Evolutionary conservation across 2,329 filamentous ascomycete genomes (phyloP), one percentile per base, ranked within the genome.

Genomic region (Monilinia polystroma): DNA sequence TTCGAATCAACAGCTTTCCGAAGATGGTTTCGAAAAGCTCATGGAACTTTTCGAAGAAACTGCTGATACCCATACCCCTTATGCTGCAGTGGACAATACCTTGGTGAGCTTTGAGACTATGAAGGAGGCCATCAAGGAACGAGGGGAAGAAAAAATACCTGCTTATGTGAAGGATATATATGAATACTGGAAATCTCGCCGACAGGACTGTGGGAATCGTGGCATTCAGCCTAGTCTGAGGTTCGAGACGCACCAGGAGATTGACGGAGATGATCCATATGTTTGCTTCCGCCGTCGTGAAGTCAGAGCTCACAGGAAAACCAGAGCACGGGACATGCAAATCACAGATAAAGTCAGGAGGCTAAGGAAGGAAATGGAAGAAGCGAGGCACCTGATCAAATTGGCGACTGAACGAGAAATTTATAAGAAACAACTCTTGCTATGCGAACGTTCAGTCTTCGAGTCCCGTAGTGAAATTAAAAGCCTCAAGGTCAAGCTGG

Each of bases 201-300:
- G 92, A 63, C 81, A 87, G 73, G 82, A 82, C 41, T 84, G 83
- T 67, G 86, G 85, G 71, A 95, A 94, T 76, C 88, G 85, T 73
- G 81, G 89, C 7, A 81, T 98, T 69, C 90, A 93, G 75, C 87
- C 92, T 10, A 84, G 82, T 29, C 86, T 98, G 77, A 97, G 97
- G 81, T 95, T 97, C 72, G 95, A 99, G 81, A 96, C 89, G 57
- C 92, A 95, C 70, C 90, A 92, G 76, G 94, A 98, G 71, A 96
- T 90, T 69, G 95, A 99, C 78, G 95, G 99, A 77, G 87, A 91
- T 74, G 95, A 99, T 79, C 95, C 95, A 59, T 99, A 97, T 80
- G 93, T 99, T 75, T 99, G 95, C 80, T 99, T 99, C 85, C 88
- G 95, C 76, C 88, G 95, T 73, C 91, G 95, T 70, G 95, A 99